Evolutionary conservation across 257 asterid genomes (phyloP), one percentile per base, ranked within the genome.

Genomic region (Penstemon davidsonii): DNA sequence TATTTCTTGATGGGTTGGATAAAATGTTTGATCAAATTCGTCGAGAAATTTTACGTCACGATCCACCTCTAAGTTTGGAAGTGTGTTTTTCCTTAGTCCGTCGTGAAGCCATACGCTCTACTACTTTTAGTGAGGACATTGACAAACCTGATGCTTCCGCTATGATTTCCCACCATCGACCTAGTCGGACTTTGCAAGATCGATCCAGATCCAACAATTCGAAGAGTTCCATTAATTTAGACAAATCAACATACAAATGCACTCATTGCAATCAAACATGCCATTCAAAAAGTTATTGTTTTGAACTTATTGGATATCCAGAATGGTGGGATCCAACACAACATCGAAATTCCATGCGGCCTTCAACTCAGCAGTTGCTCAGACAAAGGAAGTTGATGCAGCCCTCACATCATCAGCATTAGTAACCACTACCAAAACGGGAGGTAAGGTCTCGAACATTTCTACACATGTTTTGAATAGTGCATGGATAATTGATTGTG

Each of bases 251-350:
- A 38, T 44, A 66, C 56, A 45, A 45, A 59, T 8, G 66, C 57
- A 7, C 5, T 45, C 36, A 68, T 57, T 15, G 18, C 18, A 15
- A 15, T 15, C 18, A 15, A 15, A 15, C 18, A 15, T 15, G 18
- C 18, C 18, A 15, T 15, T 15, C 18, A 15, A 58, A 56, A 67
- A 10, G 54, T 55, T 9, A 19, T 7, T 2, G 53, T 1, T 67
- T 72, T 10, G 62, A 73, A 2, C 62, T 50, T 4, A 7, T 73
- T 12, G 55, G 44, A 15, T 15, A 15, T 15, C 18, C 18, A 15
- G 18, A 15, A 15, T 7, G 65, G 81, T 3, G 69, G 73, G n/a
- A 77, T 67, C 0, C 25, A 67, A 45, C 49, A 3, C 46, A 3
- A 0, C 70, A 76, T 1, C 12, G 19, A 3, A 77, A 11, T 4